Evolutionary conservation across 140 eudicot genomes (phyloP).

Genomic region (Bidens hawaiensis): DNA sequence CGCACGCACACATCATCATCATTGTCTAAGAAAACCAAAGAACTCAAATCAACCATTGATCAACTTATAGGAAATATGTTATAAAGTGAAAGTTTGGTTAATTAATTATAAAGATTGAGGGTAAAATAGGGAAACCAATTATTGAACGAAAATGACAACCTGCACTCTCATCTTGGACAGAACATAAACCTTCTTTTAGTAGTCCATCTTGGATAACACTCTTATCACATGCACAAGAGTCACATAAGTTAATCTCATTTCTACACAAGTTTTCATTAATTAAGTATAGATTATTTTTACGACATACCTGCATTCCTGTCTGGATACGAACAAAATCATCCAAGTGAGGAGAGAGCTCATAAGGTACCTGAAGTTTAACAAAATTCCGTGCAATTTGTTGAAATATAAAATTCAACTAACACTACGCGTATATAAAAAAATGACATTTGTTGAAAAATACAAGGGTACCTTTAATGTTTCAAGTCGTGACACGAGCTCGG

Average conservation of each 20-base stretch:
- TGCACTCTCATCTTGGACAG: conserved; percentile 98
- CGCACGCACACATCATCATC: no score
- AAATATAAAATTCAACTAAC: background rate
- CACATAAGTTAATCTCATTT: conserved; percentile 1
- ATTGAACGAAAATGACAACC: conserved; percentile 36
- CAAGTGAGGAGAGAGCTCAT: conserved; percentile 65
- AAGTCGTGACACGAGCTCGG: conserved; percentile 69
- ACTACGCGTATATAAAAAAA: background rate
- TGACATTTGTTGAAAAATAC: background rate
- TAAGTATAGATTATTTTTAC: background rate
- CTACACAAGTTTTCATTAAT: background rate
- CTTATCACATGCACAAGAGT: conserved; percentile 27
- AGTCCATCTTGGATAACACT: conserved; percentile 77
- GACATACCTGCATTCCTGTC: conserved; percentile 79
- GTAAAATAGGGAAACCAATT: no score
- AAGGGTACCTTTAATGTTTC: conserved; percentile 52
- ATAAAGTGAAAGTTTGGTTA: no score
- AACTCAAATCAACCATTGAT: no score
- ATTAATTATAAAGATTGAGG: no score
- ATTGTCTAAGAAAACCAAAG: no score
- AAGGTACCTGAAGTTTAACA: conserved; percentile 51
- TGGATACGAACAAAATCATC: conserved; percentile 76
- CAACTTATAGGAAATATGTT: no score
- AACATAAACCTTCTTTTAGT: conserved; percentile 79
- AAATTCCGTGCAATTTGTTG: background rate